Conservation (phyloP, 345 rosid genomes). For the Kandelia obovata region DNA sequence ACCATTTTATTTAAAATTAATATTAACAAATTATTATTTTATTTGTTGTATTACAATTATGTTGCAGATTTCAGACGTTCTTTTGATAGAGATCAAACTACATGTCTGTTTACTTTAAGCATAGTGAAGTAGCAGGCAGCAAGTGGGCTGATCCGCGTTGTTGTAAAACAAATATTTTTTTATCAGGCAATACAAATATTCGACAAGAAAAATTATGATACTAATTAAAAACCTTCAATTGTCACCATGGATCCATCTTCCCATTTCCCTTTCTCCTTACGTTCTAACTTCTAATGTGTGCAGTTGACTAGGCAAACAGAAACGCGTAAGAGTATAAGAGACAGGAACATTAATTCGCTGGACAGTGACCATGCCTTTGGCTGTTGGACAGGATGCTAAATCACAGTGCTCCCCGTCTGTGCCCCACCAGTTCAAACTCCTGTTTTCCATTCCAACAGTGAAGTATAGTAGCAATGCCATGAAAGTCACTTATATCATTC, state of each 20-base stretch:
- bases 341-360: slow-evolving; percentile 33
- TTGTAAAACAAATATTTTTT: no score
- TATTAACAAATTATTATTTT: no score
- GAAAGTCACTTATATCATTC: slow-evolving; percentile 44
- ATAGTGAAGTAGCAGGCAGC: no score
- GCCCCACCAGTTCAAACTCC: slow-evolving; percentile 66
- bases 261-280: neutral
- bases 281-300: slow-evolving; percentile 6
- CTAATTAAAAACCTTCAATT: neutral
- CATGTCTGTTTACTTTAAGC: no score
- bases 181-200: no score
- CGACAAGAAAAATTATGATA: no score
- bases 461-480: slow-evolving; percentile 76
- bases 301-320: slow-evolving; percentile 1
- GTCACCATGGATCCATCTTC: neutral
- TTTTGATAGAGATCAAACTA: no score
- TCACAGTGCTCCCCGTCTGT: slow-evolving; percentile 75
- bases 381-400: slow-evolving; percentile 72
- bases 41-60: no score
- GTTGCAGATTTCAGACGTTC: no score
- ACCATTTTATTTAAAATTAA: no score
- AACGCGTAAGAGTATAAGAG: neutral
- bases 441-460: slow-evolving; percentile 56
- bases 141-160: no score
- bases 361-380: slow-evolving; percentile 61